Evolutionary conservation across 345 rosid genomes (phyloP).

Genomic region (Corchorus olitorius): DNA sequence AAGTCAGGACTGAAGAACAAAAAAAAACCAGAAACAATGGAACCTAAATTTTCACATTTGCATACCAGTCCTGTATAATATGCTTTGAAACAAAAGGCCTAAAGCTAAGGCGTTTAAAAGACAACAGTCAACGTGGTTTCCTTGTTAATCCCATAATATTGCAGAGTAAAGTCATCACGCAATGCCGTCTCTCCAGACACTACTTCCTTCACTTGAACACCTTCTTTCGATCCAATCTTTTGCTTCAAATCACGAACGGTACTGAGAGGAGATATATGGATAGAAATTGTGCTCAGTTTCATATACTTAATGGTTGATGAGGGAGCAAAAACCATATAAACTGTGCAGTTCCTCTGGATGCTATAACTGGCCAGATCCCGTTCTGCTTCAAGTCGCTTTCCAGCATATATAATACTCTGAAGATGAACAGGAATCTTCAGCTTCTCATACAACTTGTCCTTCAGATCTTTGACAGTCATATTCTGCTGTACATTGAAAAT

Average conservation of each 20-base stretch:
- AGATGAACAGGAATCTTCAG: constrained; percentile 8
- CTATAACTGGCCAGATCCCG: constrained; percentile 28
- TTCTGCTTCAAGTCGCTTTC: constrained; percentile 29
- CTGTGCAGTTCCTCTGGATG: constrained; percentile 36
- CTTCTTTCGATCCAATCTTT: background rate
- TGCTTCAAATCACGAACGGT: background rate
- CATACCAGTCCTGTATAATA: background rate
- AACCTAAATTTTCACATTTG: background rate
- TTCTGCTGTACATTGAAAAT: constrained; percentile 32
- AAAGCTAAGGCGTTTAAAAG: background rate
- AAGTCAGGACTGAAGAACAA: background rate
- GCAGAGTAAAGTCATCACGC: constrained; percentile 4
- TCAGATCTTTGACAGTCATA: constrained; percentile 24
- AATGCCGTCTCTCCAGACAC: background rate
- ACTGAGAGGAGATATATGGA: background rate
- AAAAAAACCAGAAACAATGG: background rate
- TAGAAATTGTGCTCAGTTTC: background rate
- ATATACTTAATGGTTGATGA: constrained; percentile 6
- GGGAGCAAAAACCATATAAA: constrained; percentile 21
- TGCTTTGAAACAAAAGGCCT: background rate
- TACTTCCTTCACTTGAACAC: constrained; percentile 12
- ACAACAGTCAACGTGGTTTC: background rate
- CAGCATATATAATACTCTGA: constrained; percentile 24
- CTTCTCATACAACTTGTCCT: constrained; percentile 24
- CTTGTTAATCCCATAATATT: background rate